Percentiles rank a stretch among this genome's conserved stretches.
These are phyloP conservation scores for Diddensiella caesifluorescens DNA, from an alignment of 805 yeast species.

Conservation along the genomic window DNA sequence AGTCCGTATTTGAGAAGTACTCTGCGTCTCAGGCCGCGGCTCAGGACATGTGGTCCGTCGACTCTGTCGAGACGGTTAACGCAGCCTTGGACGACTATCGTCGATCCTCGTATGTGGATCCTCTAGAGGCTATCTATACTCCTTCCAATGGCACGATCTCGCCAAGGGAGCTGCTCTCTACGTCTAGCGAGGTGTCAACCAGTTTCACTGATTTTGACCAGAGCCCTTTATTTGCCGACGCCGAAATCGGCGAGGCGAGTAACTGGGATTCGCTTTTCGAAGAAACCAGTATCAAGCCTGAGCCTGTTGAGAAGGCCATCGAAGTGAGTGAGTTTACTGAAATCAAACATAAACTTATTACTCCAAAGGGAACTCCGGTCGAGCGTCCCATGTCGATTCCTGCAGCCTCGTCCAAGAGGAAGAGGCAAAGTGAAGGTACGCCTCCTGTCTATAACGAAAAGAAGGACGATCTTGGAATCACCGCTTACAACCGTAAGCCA, in stretches of 20 bases:
- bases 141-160: constrained; percentile 17
- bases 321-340: too few species aligned
- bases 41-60: constrained; percentile 27
- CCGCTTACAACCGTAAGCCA: constrained; percentile 72
- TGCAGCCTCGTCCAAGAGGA: constrained; percentile 13
- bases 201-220: constrained; percentile 22
- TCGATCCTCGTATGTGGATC: constrained; percentile 13
- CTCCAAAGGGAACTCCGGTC: neutral
- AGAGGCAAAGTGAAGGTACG: constrained; percentile 14
- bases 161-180: constrained; percentile 19
- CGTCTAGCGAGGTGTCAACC: constrained; percentile 10
- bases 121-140: constrained; percentile 9
- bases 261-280: constrained; percentile 34
- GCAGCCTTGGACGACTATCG: constrained; percentile 10
- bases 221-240: constrained; percentile 31
- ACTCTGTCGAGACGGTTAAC: constrained; percentile 15
- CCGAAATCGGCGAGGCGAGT: constrained; percentile 25
- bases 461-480: constrained; percentile 68
- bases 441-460: constrained; percentile 28
- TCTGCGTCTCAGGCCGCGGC: constrained; percentile 29
- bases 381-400: constrained; percentile 1
- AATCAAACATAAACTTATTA: too few species aligned
- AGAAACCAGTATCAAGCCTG: constrained; percentile 10
- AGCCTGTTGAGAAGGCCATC: neutral
- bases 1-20: constrained; percentile 31